These are phyloP conservation scores for Rutidosis leptorrhynchoides DNA, from an alignment of 129 eudicot genomes.

Conservation along the genomic window DNA sequence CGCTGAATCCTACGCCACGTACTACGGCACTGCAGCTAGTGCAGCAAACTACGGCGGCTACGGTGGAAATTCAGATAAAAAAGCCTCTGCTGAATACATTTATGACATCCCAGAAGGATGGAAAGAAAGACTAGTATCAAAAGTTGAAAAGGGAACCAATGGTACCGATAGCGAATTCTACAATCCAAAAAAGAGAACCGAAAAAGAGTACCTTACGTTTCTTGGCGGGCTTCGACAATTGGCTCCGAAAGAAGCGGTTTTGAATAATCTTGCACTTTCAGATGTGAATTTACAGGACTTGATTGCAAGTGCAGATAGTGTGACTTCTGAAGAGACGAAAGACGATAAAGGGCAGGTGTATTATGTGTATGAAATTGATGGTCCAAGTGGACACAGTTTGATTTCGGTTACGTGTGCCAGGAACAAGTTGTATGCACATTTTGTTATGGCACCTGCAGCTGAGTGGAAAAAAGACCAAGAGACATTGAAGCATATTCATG, in stretches of 20 bases:
- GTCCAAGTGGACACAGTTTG: slow-evolving; percentile 64
- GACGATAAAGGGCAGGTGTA: slow-evolving; percentile 91
- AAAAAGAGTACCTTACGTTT: slow-evolving; percentile 70
- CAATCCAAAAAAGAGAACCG: slow-evolving; percentile 77
- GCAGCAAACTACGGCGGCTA: slow-evolving; percentile 97
- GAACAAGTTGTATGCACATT: slow-evolving; percentile 88
- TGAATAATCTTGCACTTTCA: slow-evolving; percentile 78
- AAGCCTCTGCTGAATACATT: slow-evolving; percentile 81
- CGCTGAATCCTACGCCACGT: slow-evolving; percentile 43
- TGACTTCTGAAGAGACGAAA: slow-evolving; percentile 60
- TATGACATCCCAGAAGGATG: slow-evolving; percentile 94
- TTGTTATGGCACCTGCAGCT: slow-evolving; percentile 77
- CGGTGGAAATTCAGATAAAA: slow-evolving; percentile 89
- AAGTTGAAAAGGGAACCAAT: slow-evolving; percentile 91
- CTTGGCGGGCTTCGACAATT: slow-evolving; percentile 66
- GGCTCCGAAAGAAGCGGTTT: slow-evolving; percentile 72
- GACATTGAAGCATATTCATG: slow-evolving; percentile 71
- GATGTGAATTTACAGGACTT: slow-evolving; percentile 81
- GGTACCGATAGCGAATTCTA: slow-evolving; percentile 95
- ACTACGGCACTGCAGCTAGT: slow-evolving; percentile 95
- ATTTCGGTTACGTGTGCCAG: slow-evolving; percentile 81
- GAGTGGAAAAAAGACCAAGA: slow-evolving; percentile 88
- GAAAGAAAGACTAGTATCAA: slow-evolving; percentile 83
- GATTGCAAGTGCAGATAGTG: slow-evolving; percentile 59
- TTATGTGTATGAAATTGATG: slow-evolving; percentile 73